Evolutionary conservation across 148 eudicot genomes (phyloP).

Genomic region (Vaccinium myrtillus): DNA sequence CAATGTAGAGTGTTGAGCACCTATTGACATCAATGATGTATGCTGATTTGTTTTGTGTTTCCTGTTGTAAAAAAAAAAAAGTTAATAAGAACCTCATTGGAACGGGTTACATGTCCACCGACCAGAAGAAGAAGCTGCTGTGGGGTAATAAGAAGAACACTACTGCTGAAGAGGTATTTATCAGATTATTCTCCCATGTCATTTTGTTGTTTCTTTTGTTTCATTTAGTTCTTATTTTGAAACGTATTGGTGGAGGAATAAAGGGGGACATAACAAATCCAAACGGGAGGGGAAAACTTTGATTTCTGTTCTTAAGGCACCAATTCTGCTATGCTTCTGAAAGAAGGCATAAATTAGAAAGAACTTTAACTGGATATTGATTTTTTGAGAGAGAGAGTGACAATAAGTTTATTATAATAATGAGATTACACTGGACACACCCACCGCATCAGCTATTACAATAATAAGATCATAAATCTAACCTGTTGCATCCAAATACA

Average conservation of each 20-base stretch:
- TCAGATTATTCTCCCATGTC: background rate
- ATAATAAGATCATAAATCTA: background rate
- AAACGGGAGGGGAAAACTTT: background rate
- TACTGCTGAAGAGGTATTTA: conserved; percentile 67
- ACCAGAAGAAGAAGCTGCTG: conserved; percentile 94
- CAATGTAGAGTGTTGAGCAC: background rate
- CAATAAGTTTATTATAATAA: background rate
- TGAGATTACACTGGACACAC: background rate
- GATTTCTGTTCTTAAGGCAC: background rate
- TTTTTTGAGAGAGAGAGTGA: background rate
- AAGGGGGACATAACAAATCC: background rate
- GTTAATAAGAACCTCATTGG: conserved; percentile 79
- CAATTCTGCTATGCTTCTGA: background rate
- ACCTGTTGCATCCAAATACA: background rate
- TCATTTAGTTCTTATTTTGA: background rate
- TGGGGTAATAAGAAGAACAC: conserved; percentile 88
- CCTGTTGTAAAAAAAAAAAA: conserved; percentile 22
- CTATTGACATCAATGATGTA: background rate
- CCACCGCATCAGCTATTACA: background rate
- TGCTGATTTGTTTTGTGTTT: conserved; percentile 8
- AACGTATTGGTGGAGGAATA: background rate
- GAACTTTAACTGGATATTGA: background rate
- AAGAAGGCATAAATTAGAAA: background rate
- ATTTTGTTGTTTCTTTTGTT: background rate
- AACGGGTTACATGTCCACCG: conserved; percentile 83